Percentiles rank a stretch among this genome's conserved stretches.
Evolutionary conservation across 108 stramenopile genomes (phyloP).

Genomic region (Cyclotella choctawhatcheeana): DNA sequence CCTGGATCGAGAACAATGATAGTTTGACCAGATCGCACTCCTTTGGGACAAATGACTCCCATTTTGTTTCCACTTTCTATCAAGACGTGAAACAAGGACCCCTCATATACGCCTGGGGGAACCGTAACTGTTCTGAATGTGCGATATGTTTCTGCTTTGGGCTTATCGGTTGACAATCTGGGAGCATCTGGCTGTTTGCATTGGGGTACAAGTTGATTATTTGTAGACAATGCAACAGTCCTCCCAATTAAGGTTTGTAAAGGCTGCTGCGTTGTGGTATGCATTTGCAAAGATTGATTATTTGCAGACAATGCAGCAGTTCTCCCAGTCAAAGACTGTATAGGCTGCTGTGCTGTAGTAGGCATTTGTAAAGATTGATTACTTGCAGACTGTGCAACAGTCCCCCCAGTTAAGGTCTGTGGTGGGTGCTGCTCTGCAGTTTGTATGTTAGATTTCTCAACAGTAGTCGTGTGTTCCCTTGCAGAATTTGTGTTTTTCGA

Average conservation of each 20-base stretch:
- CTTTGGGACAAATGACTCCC: constrained; percentile 37
- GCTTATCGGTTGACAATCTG: not conserved
- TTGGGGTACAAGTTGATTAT: not conserved
- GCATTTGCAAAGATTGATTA: no score
- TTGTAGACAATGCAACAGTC: not conserved
- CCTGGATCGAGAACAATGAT: constrained; percentile 32
- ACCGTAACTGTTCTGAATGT: constrained; percentile 29
- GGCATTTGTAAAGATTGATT: no score
- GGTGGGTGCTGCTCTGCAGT: no score
- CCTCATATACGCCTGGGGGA: constrained; percentile 24
- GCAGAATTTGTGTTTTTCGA: no score
- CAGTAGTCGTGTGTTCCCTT: no score
- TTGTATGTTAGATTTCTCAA: no score
- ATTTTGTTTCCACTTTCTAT: constrained; percentile 1
- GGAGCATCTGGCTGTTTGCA: not conserved
- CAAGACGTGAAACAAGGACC: constrained; percentile 28
- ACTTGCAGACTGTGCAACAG: no score
- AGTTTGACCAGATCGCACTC: constrained; percentile 28
- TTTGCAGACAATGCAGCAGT: no score
- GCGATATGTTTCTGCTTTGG: not conserved
- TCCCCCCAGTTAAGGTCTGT: no score
- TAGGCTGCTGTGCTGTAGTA: no score
- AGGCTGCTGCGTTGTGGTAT: no score
- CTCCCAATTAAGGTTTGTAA: not conserved
- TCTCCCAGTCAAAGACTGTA: no score